A percentile compares a stretch with the other conserved stretches of the same genome.
Conservation (phyloP, 1,284 basidiomycete species). For the Agaricales sp. region DNA sequence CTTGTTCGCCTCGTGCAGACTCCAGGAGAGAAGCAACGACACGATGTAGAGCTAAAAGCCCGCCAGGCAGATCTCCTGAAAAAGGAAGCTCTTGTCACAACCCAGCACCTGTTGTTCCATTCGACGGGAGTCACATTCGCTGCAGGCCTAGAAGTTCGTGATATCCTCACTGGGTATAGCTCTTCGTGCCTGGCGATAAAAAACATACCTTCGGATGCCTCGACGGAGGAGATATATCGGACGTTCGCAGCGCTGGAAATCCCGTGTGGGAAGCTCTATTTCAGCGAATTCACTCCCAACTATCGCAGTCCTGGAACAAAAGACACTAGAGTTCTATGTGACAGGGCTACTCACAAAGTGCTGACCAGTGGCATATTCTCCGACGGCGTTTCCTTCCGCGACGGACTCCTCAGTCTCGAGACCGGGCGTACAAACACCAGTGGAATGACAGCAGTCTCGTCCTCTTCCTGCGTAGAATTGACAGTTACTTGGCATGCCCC, state of each 20-base stretch:
- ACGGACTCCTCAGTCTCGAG: not conserved
- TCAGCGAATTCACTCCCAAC: constrained; percentile 5
- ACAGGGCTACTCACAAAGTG: constrained; percentile 8
- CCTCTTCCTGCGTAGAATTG: not conserved
- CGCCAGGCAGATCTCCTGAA: not conserved
- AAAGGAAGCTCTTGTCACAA: not conserved
- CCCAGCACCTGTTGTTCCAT: not conserved
- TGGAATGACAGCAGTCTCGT: not conserved
- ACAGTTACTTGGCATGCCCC: not conserved
- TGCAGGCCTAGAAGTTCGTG: constrained; percentile 13
- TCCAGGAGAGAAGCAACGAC: not conserved
- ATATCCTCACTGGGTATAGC: constrained; percentile 14
- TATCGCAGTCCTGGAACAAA: not conserved
- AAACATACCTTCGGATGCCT: constrained; percentile 11
- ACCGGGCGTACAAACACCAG: not conserved
- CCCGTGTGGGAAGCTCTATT: constrained; percentile 8
- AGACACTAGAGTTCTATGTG: constrained; percentile 10
- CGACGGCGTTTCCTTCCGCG: not conserved
- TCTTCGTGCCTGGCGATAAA: constrained; percentile 11
- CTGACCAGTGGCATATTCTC: constrained; percentile 3
- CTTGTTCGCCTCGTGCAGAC: too few relatives aligned
- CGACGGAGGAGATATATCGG: constrained; percentile 9
- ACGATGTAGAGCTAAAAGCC: not conserved
- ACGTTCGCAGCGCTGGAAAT: constrained; percentile 15
- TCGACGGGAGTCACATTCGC: constrained; percentile 8